Evolutionary conservation across 2,329 filamentous ascomycete species (phyloP), one percentile per base, ranked within the genome.

Genomic region (Pseudocercospora cruenta): DNA sequence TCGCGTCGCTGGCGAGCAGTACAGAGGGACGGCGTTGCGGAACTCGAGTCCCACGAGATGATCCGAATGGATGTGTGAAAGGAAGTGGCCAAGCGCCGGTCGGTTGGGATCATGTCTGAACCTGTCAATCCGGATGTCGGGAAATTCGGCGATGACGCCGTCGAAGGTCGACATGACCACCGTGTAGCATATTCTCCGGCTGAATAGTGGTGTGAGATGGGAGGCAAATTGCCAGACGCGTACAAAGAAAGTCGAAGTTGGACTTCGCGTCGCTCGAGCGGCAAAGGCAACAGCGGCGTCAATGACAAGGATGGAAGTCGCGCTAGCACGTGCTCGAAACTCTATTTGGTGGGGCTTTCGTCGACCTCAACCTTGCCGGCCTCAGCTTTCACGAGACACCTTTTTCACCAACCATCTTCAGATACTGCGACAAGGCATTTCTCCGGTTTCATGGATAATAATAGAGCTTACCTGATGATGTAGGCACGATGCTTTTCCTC

Each of bases 61-160:
- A 73, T 97, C 94, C 69, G 91, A 96, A 76, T 97, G 94, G 1
- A 96, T 88, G 85, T 98, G 94, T 78, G 91, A 96, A 26, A 98
- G 83, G 75, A 98, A 97, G 77, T 91, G 95, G 16, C 91, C 93
- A 63, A 95, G 79, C 0, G 93, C 91, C 3, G 90, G 85, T 3
- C 79, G 79, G 5, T 63, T 57, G n/a, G 26, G 26, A 12, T 58
- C 55, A 24, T 39, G 55, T 36, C 28, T 10, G 33, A 97, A 97
- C 80, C 89, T 93, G 79, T 97, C 94, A 70, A 97, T 89, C 72
- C 89, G 83, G 66, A 96, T 93, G 47, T 89, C 86, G 3, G 92
- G 92, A 71, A 96, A 96, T 75, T 96, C 93, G 64, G 82, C 79
- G 64, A 93, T 81, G 39, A 89, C 79, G 59, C 91, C 91, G 71